phyloP scores from a whole-genome alignment of 495 filamentous ascomycete genomes.

The Podospora pseudocomata region DNA sequence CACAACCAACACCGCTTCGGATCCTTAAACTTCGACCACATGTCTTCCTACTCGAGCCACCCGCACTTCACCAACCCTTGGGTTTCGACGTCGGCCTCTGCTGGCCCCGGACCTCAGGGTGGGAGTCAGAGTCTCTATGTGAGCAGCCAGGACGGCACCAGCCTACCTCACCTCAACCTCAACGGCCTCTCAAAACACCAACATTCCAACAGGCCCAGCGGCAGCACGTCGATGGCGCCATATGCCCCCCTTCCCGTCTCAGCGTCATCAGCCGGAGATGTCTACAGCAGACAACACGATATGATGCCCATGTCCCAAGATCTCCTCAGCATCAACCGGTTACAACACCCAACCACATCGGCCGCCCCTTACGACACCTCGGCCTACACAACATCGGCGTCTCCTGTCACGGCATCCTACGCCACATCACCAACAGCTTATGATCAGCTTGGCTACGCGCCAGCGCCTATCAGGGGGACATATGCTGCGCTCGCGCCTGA shows the following conservation, averaged over 20 bases:
- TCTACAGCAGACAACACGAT: slow-evolving; percentile 54
- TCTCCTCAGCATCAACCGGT: slow-evolving; percentile 56
- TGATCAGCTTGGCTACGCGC: slow-evolving; percentile 58
- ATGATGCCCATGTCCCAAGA: slow-evolving; percentile 75
- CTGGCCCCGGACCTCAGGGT: slow-evolving; percentile 29
- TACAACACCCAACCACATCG: slow-evolving; percentile 44
- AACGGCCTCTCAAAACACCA: slow-evolving; percentile 41
- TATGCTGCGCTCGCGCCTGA: slow-evolving; percentile 51
- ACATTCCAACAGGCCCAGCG: slow-evolving; percentile 25
- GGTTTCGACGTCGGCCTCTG: slow-evolving; percentile 43
- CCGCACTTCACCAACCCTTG: slow-evolving; percentile 95
- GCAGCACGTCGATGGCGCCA: slow-evolving; percentile 64
- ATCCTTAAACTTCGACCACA: slow-evolving; percentile 74
- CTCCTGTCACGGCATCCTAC: slow-evolving; percentile 61
- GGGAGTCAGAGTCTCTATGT: slow-evolving; percentile 56
- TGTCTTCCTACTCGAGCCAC: slow-evolving; percentile 55
- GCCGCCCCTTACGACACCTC: slow-evolving; percentile 48
- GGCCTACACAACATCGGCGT: slow-evolving; percentile 52
- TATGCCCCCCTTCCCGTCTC: slow-evolving; percentile 64
- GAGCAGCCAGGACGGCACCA: slow-evolving; percentile 30
- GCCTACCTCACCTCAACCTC: slow-evolving; percentile 44
- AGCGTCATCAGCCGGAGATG: slow-evolving; percentile 65
- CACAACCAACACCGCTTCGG: slow-evolving; percentile 74
- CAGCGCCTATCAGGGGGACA: slow-evolving; percentile 60
- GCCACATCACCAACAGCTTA: slow-evolving; percentile 67